Conservation (phyloP, 495 filamentous ascomycete species). For the Penicillium riverlandense region DNA sequence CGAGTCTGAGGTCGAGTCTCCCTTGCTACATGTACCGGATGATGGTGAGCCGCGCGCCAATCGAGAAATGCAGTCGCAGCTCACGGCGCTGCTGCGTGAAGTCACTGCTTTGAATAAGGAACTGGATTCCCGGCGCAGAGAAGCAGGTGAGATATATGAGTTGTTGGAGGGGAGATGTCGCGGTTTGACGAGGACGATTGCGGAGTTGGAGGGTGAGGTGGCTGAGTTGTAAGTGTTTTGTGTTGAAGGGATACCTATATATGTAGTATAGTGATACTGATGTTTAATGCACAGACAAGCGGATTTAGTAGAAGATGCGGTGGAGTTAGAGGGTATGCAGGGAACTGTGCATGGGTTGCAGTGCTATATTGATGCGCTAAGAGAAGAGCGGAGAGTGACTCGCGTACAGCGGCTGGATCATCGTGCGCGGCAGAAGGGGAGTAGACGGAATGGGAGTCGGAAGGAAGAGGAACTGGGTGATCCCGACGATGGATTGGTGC, state of each 20-base stretch:
- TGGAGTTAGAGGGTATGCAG: slow-evolving; percentile 30
- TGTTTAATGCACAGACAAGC: slow-evolving; percentile 11
- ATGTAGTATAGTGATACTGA: too few relatives aligned
- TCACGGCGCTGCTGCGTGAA: slow-evolving; percentile 18
- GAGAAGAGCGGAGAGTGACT: slow-evolving; percentile 12
- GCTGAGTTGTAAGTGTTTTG: slow-evolving; percentile 21
- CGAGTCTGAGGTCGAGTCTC: too few relatives aligned
- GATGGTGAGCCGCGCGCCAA: slow-evolving; percentile 1
- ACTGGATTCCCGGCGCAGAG: slow-evolving; percentile 21
- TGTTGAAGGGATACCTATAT: neutral
- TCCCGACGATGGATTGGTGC: slow-evolving; percentile 18
- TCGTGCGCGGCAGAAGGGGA: slow-evolving; percentile 2
- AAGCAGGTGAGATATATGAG: slow-evolving; percentile 27
- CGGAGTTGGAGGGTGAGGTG: slow-evolving; percentile 25
- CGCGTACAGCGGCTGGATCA: neutral
- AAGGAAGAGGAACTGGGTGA: slow-evolving; percentile 7
- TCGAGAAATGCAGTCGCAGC: slow-evolving; percentile 7
- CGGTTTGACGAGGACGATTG: slow-evolving; percentile 13
- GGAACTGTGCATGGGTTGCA: slow-evolving; percentile 31
- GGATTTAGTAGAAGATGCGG: slow-evolving; percentile 25
- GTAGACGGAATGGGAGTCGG: slow-evolving; percentile 12
- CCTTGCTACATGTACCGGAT: neutral
- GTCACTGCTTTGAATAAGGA: slow-evolving; percentile 20
- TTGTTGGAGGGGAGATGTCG: slow-evolving; percentile 22
- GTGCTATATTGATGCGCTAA: slow-evolving; percentile 23